phyloP scores from a whole-genome alignment of 768 basidiomycete genomes.

The Xerocomellus chrysenteron region DNA sequence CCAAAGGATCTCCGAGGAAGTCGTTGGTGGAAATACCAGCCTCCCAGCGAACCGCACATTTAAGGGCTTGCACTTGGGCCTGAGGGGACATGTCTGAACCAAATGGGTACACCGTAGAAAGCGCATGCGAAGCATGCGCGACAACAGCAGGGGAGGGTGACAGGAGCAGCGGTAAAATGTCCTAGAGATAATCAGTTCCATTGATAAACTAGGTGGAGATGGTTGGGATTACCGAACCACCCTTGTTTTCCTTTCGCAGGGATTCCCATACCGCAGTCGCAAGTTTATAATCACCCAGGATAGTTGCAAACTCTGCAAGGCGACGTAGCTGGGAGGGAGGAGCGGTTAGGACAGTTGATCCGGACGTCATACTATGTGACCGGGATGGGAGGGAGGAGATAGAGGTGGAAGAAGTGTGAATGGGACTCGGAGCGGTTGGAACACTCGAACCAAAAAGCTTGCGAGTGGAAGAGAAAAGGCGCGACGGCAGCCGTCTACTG shows the following conservation, averaged over 20 bases:
- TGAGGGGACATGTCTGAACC: conserved; percentile 52
- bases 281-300: conserved; percentile 86
- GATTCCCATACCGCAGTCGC: conserved; percentile 85
- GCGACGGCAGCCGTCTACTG: conserved; percentile 74
- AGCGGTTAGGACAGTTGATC: conserved; percentile 20
- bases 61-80: conserved; percentile 66
- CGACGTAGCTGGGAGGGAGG: conserved; percentile 74
- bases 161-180: conserved; percentile 74
- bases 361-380: conserved; percentile 31
- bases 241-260: conserved; percentile 81
- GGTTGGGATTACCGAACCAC: conserved; percentile 64
- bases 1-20: conserved; percentile 55
- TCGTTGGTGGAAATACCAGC: conserved; percentile 55
- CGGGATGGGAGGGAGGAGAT: conserved; percentile 36
- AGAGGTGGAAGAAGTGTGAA: conserved; percentile 40
- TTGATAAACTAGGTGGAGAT: background rate
- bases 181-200: conserved; percentile 44
- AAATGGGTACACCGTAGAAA: conserved; percentile 47
- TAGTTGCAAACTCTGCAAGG: conserved; percentile 94
- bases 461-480: conserved; percentile 83
- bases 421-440: conserved; percentile 44
- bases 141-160: conserved; percentile 62
- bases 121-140: conserved; percentile 60
- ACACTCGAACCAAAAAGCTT: conserved; percentile 72
- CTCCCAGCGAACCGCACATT: conserved; percentile 78